Percentiles rank a stretch among this genome's conserved stretches.
phyloP scores from a whole-genome alignment of 495 filamentous ascomycete species.

The Xylaria curta region DNA sequence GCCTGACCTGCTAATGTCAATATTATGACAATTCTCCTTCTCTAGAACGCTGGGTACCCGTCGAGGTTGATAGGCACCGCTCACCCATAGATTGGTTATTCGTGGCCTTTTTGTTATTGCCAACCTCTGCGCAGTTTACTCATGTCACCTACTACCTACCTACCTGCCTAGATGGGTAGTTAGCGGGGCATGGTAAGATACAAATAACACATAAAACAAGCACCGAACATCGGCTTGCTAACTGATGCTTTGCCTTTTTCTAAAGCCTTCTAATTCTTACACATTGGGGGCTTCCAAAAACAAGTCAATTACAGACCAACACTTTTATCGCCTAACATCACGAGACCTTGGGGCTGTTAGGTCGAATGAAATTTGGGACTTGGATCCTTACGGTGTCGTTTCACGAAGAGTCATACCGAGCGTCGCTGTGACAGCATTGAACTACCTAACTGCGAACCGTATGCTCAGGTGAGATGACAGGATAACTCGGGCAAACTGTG shows the following conservation, averaged over 20 bases:
- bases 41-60: neutral
- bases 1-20: neutral
- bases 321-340: neutral
- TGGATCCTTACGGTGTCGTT: neutral
- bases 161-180: neutral
- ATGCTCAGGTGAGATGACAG: neutral
- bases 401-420: conserved; percentile 7
- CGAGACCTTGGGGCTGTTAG: neutral
- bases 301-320: neutral
- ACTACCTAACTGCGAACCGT: neutral
- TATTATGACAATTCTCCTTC: neutral
- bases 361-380: conserved; percentile 1
- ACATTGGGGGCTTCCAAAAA: neutral
- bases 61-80: neutral
- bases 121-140: too few relatives aligned
- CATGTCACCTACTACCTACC: too few relatives aligned
- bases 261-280: neutral
- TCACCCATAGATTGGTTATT: neutral
- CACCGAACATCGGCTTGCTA: neutral
- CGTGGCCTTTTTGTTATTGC: too few relatives aligned
- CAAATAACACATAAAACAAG: neutral
- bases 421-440: neutral
- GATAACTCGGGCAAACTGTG: conserved; percentile 1
- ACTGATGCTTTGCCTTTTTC: neutral
- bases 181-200: neutral